phyloP scores from a whole-genome alignment of 371 early-diverging fungal species.

The Rhizopus sp. region DNA sequence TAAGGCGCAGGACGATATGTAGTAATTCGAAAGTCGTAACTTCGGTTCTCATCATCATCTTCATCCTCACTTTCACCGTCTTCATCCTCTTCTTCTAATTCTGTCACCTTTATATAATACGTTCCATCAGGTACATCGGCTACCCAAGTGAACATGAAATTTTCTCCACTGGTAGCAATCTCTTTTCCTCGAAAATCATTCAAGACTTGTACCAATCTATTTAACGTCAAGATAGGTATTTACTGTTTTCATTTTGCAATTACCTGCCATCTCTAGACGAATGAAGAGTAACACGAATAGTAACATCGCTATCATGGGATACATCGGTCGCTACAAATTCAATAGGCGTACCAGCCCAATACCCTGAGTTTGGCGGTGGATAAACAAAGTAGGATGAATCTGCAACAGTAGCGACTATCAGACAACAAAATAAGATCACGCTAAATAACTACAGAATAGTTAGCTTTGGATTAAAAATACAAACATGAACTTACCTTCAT shows the following conservation, averaged over 20 bases:
- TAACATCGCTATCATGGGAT: constrained; percentile 14
- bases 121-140: constrained; percentile 13
- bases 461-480: too few relatives aligned
- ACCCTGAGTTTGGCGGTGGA: background rate
- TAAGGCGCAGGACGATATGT: background rate
- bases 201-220: constrained; percentile 7
- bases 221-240: background rate
- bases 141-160: constrained; percentile 15
- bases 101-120: constrained; percentile 9
- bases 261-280: constrained; percentile 8
- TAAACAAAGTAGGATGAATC: constrained; percentile 1
- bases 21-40: constrained; percentile 9
- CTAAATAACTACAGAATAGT: background rate
- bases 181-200: background rate
- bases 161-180: constrained; percentile 1
- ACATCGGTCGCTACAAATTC: constrained; percentile 8
- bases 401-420: constrained; percentile 4
- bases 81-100: constrained; percentile 16
- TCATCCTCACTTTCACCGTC: constrained; percentile 11
- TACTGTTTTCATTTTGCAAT: background rate
- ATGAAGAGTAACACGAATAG: constrained; percentile 8
- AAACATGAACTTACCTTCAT: too few relatives aligned
- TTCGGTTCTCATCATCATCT: constrained; percentile 20
- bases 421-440: background rate
- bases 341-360: background rate